Evolutionary conservation across 768 basidiomycete species (phyloP).

Genomic region (Dioszegia aurantiaca): DNA sequence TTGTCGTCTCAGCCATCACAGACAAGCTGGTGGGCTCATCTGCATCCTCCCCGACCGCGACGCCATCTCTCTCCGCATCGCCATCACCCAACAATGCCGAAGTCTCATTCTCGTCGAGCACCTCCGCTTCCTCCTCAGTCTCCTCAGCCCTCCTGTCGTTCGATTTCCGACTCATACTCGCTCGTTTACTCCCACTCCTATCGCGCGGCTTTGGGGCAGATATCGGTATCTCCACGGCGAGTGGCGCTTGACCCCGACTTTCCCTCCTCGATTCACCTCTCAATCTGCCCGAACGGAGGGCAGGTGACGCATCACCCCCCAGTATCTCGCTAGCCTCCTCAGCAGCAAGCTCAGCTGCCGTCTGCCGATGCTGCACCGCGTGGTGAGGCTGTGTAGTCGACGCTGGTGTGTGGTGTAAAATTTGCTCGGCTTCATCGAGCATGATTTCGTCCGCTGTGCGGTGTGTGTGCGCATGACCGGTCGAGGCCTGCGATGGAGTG

Average conservation of each 20-base stretch:
- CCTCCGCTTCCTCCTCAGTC: not conserved
- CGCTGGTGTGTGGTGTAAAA: slow-evolving; percentile 7
- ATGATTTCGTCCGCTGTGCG: slow-evolving; percentile 35
- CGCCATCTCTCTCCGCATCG: not conserved
- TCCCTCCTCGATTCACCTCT: not conserved
- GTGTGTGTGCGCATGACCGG: slow-evolving; percentile 18
- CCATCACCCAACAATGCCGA: not conserved
- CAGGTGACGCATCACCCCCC: slow-evolving; percentile 2
- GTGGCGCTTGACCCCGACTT: not conserved
- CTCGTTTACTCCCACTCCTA: too few relatives aligned
- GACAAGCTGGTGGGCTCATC: too few relatives aligned
- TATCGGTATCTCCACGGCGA: not conserved
- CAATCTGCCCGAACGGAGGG: not conserved
- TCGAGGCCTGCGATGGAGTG: slow-evolving; percentile 1
- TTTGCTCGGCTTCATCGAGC: slow-evolving; percentile 27
- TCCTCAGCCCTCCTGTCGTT: not conserved
- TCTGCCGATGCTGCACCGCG: not conserved
- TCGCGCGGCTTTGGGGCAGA: not conserved
- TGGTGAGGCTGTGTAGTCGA: not conserved
- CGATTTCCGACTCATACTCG: not conserved
- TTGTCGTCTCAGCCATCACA: too few relatives aligned
- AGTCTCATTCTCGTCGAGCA: not conserved
- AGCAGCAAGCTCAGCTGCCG: slow-evolving; percentile 2
- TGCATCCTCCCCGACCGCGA: not conserved
- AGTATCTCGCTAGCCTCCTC: not conserved